Evolutionary conservation across 371 early-diverging fungal species (phyloP).

Genomic region (Apophysomyces elegans): DNA sequence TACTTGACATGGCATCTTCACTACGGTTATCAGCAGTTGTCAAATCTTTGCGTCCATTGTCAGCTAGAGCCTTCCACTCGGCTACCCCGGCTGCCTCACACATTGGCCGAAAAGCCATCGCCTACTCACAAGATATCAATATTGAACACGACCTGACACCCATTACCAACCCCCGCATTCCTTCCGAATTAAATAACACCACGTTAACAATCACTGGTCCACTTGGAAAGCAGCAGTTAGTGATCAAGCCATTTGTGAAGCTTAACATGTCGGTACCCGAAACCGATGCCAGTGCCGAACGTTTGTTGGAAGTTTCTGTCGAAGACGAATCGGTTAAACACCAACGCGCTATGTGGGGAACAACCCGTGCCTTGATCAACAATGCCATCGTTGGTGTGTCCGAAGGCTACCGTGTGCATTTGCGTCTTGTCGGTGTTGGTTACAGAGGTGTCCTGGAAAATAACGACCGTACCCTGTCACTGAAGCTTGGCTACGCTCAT

Average conservation of each 20-base stretch:
- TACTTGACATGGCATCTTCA: conserved; percentile 4
- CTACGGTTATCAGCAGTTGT: conserved; percentile 2
- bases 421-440: conserved; percentile 94
- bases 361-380: conserved; percentile 85
- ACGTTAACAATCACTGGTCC: conserved; percentile 82
- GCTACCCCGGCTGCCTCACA: conserved; percentile 57
- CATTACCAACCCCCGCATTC: conserved; percentile 59
- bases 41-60: conserved; percentile 5
- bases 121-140: conserved; percentile 67
- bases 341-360: conserved; percentile 96
- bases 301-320: conserved; percentile 63
- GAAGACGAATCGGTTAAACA: conserved; percentile 62
- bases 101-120: conserved; percentile 75
- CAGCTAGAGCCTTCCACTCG: conserved; percentile 41
- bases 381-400: conserved; percentile 90
- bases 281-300: conserved; percentile 52
- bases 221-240: conserved; percentile 72
- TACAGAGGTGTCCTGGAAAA: conserved; percentile 88
- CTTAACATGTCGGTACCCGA: conserved; percentile 49
- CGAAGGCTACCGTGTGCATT: conserved; percentile 85
- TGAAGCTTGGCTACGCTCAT: conserved; percentile 93
- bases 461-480: conserved; percentile 57
- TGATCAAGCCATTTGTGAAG: conserved; percentile 82
- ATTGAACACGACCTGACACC: conserved; percentile 65
- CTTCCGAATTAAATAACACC: conserved; percentile 67